Conservation (phyloP, 2,329 filamentous ascomycete species). For the Gaeumannomyces tritici region DNA sequence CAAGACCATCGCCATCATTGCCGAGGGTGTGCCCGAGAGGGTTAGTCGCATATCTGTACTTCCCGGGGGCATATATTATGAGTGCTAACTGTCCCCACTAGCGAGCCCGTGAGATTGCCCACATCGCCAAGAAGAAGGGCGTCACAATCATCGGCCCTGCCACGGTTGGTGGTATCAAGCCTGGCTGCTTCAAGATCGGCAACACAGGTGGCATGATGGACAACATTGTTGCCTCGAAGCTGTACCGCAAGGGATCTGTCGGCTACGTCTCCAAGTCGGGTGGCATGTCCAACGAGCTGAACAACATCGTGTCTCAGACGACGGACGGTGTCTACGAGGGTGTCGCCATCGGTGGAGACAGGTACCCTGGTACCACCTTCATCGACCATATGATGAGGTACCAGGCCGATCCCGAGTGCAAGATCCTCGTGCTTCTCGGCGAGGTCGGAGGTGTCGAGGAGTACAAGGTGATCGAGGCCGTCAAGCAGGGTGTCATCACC, state of each 20-base stretch:
- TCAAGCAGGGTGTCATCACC: constrained; percentile 88
- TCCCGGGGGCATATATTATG: not conserved
- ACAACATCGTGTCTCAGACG: constrained; percentile 96
- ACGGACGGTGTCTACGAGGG: constrained; percentile 98
- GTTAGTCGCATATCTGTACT: constrained; percentile 45
- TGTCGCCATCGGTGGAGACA: constrained; percentile 97
- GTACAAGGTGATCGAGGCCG: constrained; percentile 97
- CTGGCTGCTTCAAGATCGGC: constrained; percentile 98
- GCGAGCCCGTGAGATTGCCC: constrained; percentile 95
- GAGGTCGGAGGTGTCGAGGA: constrained; percentile 99
- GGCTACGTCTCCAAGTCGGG: constrained; percentile 99
- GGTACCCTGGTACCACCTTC: constrained; percentile 98
- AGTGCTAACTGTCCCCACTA: constrained; percentile 22
- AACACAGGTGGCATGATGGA: constrained; percentile 99
- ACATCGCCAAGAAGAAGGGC: constrained; percentile 95
- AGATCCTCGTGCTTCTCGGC: constrained; percentile 90
- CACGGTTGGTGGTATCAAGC: constrained; percentile 98
- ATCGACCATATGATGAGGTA: constrained; percentile 97
- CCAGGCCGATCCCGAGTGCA: constrained; percentile 94
- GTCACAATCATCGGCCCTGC: constrained; percentile 98
- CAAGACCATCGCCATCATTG: constrained; percentile 98
- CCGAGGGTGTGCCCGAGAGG: constrained; percentile 96
- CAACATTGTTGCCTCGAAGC: constrained; percentile 99
- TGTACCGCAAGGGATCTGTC: constrained; percentile 97
- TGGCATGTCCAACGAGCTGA: constrained; percentile 99